Base-by-base conservation (phyloP, 2,329 filamentous ascomycete genomes). In the Ustulina deusta region DNA sequence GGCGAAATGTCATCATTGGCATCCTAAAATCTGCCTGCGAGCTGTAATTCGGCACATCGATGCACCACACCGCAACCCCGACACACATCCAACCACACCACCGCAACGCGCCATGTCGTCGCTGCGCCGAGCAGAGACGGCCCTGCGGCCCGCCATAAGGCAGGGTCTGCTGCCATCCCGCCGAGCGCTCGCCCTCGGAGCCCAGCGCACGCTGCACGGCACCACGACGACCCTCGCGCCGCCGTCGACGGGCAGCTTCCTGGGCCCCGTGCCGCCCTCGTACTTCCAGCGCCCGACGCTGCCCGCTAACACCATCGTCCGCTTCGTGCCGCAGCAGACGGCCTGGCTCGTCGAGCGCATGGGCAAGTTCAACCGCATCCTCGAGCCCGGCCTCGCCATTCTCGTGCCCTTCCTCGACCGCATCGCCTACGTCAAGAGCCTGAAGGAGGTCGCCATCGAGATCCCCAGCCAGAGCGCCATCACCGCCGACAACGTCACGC, bases 291-390 rank as follows among this genome's bases (percentile, higher is more conserved):
- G 87, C 71, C 84, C 86, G 13, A 84, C 87, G 25, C 86, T 97
- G 60, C 96, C 96, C 32, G 93, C 94, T 74, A 99, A 99, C 82
- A 99, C 96, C 3, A 85, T 99, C 70, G 85, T 99, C 75, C 93
- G 95, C 68, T 99, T 98, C 81, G 96, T 99, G 48, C 96, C 96
- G n/a, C 96, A 99, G 82, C 96, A 99, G 84, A 98, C 71, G 75
- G 96, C 96, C 80, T 99, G 96, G 96, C 95, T 99, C 67, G 96
- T 99, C 65, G 96, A 99, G 87, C 94, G 96, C 78, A 99, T 99
- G 96, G 96, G 96, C 76, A 96, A 94, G 82, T 99, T 97, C 84
- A 91, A 93, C 82, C 89, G 94, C 68, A 97, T 99, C 76, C 84
- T 99, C 58, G 89, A 97, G 75, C 96, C 96, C 3, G 96, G 96